Conservation (phyloP, 805 yeast genomes). For the Pichia nakasei region DNA sequence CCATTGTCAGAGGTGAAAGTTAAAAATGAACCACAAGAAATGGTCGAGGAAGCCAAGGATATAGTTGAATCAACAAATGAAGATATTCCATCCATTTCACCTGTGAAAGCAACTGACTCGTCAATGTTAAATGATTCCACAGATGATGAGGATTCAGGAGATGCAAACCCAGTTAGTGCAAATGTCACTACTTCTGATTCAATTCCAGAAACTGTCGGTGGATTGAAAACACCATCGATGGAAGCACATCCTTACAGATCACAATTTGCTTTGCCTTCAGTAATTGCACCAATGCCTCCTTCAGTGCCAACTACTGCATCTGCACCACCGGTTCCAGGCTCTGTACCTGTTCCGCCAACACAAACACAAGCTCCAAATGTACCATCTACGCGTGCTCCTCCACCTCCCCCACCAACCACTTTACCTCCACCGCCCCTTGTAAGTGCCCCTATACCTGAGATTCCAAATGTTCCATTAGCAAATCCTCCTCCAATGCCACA, state of each 20-base stretch:
- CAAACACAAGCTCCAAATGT: background rate
- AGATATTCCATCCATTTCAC: background rate
- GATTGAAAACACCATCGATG: background rate
- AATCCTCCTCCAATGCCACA: slow-evolving; percentile 15
- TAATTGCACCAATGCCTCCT: slow-evolving; percentile 10
- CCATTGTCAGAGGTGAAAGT: background rate
- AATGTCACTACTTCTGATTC: background rate
- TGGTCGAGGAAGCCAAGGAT: slow-evolving; percentile 3
- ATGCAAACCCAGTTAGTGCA: background rate
- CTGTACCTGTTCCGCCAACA: slow-evolving; percentile 3
- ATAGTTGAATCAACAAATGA: slow-evolving; percentile 1
- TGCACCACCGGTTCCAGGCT: slow-evolving; percentile 1
- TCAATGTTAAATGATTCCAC: background rate
- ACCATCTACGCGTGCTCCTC: background rate
- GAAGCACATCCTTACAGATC: slow-evolving; percentile 4
- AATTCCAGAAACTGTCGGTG: no score
- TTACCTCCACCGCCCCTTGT: background rate
- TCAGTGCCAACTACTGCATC: slow-evolving; percentile 7
- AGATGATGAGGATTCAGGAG: background rate
- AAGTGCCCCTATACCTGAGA: background rate
- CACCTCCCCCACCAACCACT: background rate
- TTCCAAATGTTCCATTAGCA: slow-evolving; percentile 10
- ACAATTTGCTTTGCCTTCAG: background rate
- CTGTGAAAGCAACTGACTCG: background rate
- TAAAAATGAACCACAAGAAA: slow-evolving; percentile 8